Percentiles rank a stretch among this genome's conserved stretches.
phyloP scores from a whole-genome alignment of 2,329 filamentous ascomycete genomes.

The Xylariales sp. region DNA sequence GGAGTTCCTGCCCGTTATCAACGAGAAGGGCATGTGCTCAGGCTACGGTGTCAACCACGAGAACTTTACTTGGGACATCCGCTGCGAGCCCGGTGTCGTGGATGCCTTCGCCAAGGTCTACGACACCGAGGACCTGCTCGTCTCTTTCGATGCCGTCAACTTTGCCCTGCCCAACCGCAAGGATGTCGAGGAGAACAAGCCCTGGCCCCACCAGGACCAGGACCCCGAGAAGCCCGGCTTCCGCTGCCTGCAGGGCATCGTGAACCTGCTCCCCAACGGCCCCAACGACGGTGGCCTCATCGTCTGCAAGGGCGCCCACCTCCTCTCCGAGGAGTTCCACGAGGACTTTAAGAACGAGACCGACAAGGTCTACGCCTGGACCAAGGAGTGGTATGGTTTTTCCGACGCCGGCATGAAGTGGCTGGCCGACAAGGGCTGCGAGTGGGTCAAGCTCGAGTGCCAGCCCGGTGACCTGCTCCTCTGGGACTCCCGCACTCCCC shows the following conservation, averaged over 20 bases:
- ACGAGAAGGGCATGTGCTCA: conserved; percentile 44
- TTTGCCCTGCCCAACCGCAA: conserved; percentile 31
- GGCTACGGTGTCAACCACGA: conserved; percentile 43
- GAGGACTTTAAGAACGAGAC: conserved; percentile 20
- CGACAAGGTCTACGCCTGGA: conserved; percentile 29
- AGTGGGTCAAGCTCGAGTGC: conserved; percentile 32
- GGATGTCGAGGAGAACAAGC: conserved; percentile 31
- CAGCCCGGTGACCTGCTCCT: conserved; percentile 38
- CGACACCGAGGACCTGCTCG: conserved; percentile 39
- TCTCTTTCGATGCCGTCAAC: conserved; percentile 45
- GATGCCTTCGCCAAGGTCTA: conserved; percentile 41
- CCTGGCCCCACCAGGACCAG: conserved; percentile 43
- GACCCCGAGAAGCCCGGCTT: conserved; percentile 39
- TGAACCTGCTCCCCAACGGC: conserved; percentile 35
- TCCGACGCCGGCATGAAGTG: conserved; percentile 30
- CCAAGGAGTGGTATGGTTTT: conserved; percentile 29
- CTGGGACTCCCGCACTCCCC: conserved; percentile 30
- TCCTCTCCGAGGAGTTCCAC: conserved; percentile 28
- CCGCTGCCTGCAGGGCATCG: conserved; percentile 45
- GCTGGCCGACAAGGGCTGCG: conserved; percentile 25
- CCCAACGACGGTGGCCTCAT: conserved; percentile 29
- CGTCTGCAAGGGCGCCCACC: conserved; percentile 24
- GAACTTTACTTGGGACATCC: conserved; percentile 43
- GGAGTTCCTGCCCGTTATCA: conserved; percentile 31
- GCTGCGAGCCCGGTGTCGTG: conserved; percentile 41